Percentiles rank a stretch among this genome's conserved stretches.
These are phyloP conservation scores for Phytopythium delawarense DNA, from an alignment of 352 stramenopile species.

Conservation along the genomic window DNA sequence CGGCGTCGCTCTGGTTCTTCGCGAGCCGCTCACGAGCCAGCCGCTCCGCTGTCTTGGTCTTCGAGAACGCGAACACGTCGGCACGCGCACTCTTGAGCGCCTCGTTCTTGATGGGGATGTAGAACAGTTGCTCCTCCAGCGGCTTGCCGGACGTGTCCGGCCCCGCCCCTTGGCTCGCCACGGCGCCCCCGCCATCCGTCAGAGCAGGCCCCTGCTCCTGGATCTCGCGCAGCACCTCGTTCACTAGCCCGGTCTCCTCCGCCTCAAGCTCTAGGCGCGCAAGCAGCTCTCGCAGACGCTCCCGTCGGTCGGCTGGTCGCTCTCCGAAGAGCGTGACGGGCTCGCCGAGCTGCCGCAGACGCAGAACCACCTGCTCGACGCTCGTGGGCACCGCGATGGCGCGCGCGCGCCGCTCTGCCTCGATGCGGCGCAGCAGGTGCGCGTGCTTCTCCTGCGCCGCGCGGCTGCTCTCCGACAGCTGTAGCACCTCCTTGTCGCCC, in stretches of 20 bases:
- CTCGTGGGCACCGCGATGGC: constrained; percentile 93
- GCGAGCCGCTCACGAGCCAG: constrained; percentile 54
- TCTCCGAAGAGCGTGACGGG: constrained; percentile 96
- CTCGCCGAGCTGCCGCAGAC: constrained; percentile 88
- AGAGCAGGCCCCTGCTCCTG: constrained; percentile 25
- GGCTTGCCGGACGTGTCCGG: constrained; percentile 15
- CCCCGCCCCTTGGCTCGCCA: neutral
- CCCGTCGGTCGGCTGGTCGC: constrained; percentile 90
- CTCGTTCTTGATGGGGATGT: constrained; percentile 70
- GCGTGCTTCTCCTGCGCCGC: constrained; percentile 86
- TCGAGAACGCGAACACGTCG: constrained; percentile 79
- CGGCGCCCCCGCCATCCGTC: constrained; percentile 5
- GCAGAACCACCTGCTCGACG: constrained; percentile 86
- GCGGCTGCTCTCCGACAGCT: constrained; percentile 81
- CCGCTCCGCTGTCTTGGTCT: constrained; percentile 46
- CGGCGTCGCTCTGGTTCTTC: constrained; percentile 18
- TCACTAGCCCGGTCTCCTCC: constrained; percentile 57
- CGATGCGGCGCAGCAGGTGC: constrained; percentile 80
- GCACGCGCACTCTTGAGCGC: constrained; percentile 83
- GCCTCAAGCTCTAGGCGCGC: constrained; percentile 72
- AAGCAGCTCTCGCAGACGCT: constrained; percentile 90
- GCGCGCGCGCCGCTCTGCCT: constrained; percentile 89
- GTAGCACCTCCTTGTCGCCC: constrained; percentile 76
- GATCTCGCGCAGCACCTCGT: constrained; percentile 52
- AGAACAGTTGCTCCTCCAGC: constrained; percentile 76